These are phyloP conservation scores for Triangularia setosa DNA, from an alignment of 2,329 filamentous ascomycete species.

Conservation along the genomic window DNA sequence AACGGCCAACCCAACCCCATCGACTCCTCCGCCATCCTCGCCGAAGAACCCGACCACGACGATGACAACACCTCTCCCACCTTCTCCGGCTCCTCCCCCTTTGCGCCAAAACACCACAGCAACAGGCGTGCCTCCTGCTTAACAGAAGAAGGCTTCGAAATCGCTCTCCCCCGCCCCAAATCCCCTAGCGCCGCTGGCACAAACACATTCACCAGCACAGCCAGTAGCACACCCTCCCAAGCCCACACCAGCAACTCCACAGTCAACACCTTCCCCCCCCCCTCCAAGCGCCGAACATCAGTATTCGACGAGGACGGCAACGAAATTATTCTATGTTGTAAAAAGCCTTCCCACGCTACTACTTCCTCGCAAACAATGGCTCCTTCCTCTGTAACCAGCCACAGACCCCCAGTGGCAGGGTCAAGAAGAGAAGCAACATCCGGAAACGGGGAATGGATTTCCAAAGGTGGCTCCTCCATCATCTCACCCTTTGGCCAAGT, in stretches of 20 bases:
- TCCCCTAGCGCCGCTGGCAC: conserved; percentile 11
- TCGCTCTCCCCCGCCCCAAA: conserved; percentile 37
- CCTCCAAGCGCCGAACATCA: conserved; percentile 26
- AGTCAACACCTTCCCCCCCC: conserved; percentile 23
- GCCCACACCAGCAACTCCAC: conserved; percentile 11
- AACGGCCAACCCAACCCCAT: neutral
- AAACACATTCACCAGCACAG: neutral
- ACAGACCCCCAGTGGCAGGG: neutral
- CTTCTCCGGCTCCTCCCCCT: conserved; percentile 36
- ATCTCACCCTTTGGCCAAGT: conserved; percentile 76
- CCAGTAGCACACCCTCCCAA: conserved; percentile 17
- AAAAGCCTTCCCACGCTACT: neutral
- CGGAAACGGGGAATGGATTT: conserved; percentile 50
- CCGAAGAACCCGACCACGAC: neutral
- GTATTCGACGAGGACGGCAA: conserved; percentile 50
- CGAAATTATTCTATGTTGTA: conserved; percentile 38
- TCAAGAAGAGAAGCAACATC: conserved; percentile 1
- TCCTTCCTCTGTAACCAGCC: conserved; percentile 9
- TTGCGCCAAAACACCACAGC: neutral
- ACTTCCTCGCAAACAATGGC: neutral
- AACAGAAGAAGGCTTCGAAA: conserved; percentile 46
- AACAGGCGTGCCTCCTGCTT: conserved; percentile 38
- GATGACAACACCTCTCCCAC: conserved; percentile 27
- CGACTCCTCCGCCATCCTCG: neutral
- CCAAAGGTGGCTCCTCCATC: conserved; percentile 77